These are phyloP conservation scores for Wickerhamomyces tratensis DNA, from an alignment of 805 yeast species.

Conservation along the genomic window DNA sequence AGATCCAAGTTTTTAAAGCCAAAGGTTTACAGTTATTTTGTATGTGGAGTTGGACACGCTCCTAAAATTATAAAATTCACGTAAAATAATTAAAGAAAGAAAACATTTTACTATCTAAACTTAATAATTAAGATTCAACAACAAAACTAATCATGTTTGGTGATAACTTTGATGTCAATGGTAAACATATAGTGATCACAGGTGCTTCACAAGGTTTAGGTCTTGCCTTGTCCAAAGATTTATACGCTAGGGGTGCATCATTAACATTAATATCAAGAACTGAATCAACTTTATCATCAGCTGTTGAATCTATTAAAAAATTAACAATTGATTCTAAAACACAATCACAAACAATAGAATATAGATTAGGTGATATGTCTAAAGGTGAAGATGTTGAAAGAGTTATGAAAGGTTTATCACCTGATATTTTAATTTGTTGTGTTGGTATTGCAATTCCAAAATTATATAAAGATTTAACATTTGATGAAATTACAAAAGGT, in stretches of 20 bases:
- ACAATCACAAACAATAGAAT: conserved; percentile 15
- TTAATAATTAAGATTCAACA: too few relatives aligned
- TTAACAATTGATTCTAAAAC: conserved; percentile 11
- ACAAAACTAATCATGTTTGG: background rate
- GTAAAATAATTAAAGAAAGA: too few relatives aligned
- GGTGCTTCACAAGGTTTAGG: conserved; percentile 97
- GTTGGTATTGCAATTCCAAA: conserved; percentile 85
- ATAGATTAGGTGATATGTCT: conserved; percentile 58
- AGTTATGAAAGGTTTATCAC: conserved; percentile 35
- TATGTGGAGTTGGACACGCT: too few relatives aligned
- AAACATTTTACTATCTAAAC: too few relatives aligned
- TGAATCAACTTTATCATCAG: conserved; percentile 40
- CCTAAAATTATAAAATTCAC: too few relatives aligned
- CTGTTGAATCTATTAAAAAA: conserved; percentile 34
- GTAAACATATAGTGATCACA: conserved; percentile 42
- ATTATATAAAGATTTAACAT: conserved; percentile 57
- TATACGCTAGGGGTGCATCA: conserved; percentile 45
- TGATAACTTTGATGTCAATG: background rate
- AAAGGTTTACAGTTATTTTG: too few relatives aligned
- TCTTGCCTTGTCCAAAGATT: conserved; percentile 55
- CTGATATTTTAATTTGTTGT: conserved; percentile 74
- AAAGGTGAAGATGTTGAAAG: conserved; percentile 37
- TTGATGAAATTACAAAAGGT: conserved; percentile 50
- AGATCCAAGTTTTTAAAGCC: too few relatives aligned
- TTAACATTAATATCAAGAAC: conserved; percentile 77